These are phyloP conservation scores for Hagleromyces aurorensis DNA, from an alignment of 805 yeast genomes.

Conservation along the genomic window DNA sequence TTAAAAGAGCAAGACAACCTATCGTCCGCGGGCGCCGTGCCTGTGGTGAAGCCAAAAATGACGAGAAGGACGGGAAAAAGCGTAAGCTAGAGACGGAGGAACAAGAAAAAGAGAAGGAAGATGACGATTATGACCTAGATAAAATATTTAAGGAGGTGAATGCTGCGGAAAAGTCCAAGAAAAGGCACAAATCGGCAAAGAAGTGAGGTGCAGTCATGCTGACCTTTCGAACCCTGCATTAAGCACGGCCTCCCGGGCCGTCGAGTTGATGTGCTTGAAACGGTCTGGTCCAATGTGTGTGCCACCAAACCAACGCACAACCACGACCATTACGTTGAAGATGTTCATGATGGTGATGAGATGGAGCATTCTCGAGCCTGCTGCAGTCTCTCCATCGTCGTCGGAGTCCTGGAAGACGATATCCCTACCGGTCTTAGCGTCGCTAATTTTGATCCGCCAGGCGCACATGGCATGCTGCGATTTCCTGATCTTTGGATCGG, in stretches of 20 bases:
- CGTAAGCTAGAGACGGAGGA: slow-evolving; percentile 33
- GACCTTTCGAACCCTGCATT: slow-evolving; percentile 48
- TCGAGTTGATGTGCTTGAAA: slow-evolving; percentile 85
- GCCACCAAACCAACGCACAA: slow-evolving; percentile 92
- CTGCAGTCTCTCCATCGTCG: slow-evolving; percentile 96
- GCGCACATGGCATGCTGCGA: slow-evolving; percentile 82
- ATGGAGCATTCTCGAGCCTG: slow-evolving; percentile 82
- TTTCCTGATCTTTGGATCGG: slow-evolving; percentile 57
- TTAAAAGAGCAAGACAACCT: slow-evolving; percentile 6
- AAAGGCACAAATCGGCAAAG: slow-evolving; percentile 17
- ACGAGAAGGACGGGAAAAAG: slow-evolving; percentile 28
- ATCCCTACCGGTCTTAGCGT: slow-evolving; percentile 32
- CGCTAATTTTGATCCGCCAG: slow-evolving; percentile 55
- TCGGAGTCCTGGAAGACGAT: slow-evolving; percentile 75
- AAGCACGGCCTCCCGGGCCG: slow-evolving; percentile 77
- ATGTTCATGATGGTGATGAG: slow-evolving; percentile 70
- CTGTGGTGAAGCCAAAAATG: slow-evolving; percentile 31
- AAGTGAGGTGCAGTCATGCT: slow-evolving; percentile 4
- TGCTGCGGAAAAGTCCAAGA: slow-evolving; percentile 13
- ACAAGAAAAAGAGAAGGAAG: slow-evolving; percentile 31
- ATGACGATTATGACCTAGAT: slow-evolving; percentile 20
- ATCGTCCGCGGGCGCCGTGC: slow-evolving; percentile 8
- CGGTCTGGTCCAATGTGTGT: slow-evolving; percentile 86
- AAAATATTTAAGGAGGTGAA: slow-evolving; percentile 15
- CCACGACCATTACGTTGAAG: slow-evolving; percentile 74